Evolutionary conservation across 2,329 filamentous ascomycete genomes (phyloP), one percentile per base, ranked within the genome.

Genomic region (Calcarisporium arbuscula): DNA sequence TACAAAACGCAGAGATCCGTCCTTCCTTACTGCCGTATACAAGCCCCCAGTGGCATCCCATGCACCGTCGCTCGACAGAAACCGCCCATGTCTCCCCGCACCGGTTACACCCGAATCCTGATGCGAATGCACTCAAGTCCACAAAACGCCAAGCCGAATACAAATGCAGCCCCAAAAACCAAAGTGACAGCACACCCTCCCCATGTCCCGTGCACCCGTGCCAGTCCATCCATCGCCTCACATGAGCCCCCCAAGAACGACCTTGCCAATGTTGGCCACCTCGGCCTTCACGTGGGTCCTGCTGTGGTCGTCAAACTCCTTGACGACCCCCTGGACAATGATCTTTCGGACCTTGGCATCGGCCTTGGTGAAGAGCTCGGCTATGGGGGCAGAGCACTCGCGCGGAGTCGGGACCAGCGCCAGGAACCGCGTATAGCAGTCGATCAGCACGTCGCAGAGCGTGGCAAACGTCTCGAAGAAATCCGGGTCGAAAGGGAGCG

Each of bases 391-490:
- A 5, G 71, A 76, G 52, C 85, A 92, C 32, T 84, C 74, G 18
- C 82, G 75, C 1, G 89, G 82, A 4, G 78, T 77, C n/a, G 80
- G 72, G 16, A 96, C 68, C 39, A 98, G 67, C 28, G 69, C 70
- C 49, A 94, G 67, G 19, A 98, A 76, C 35, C 80, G 77, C 22
- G 80, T 79, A 62, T 98, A 98, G 52, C 81, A 86, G 57, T 96
- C 92, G 49, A 95, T 94, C 41, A 98, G 66, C 4, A 94, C 86
- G 54, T 98, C 92, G 64, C 92, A 96, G 6, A 98, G 70, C 10
- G 92, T 95, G 11, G 88, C 83, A 63, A 96, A 96, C 0, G 89
- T 95, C 64, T 94, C 88, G 58, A 90, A 92, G 52, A 95, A 98
- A 60, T 98, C 92, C 0, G 92, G 92, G 45, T 96, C 89, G 53